These are phyloP conservation scores for Candida railenensis DNA, from an alignment of 805 yeast genomes.

Conservation along the genomic window DNA sequence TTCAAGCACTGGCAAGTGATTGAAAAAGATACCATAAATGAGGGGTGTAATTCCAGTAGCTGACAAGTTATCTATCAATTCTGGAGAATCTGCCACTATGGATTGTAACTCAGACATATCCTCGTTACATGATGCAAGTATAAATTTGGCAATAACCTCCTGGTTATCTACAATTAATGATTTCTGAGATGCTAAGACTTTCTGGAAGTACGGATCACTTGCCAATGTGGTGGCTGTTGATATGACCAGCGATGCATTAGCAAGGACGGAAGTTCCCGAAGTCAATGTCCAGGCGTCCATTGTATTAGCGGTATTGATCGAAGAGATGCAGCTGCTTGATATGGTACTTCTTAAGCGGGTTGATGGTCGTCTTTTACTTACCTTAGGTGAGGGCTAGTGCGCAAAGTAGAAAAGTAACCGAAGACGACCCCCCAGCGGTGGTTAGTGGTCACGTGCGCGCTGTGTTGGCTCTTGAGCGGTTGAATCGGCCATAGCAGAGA, in stretches of 20 bases:
- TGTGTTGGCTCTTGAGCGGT: too few relatives aligned
- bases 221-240: not conserved
- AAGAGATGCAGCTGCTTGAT: too few relatives aligned
- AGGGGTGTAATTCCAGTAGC: slow-evolving; percentile 34
- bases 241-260: slow-evolving; percentile 1
- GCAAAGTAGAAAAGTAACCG: too few relatives aligned
- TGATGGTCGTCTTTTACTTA: too few relatives aligned
- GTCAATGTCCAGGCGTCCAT: slow-evolving; percentile 3
- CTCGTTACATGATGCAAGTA: slow-evolving; percentile 36
- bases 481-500: too few relatives aligned
- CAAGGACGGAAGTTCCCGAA: not conserved
- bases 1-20: slow-evolving; percentile 48
- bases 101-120: slow-evolving; percentile 35
- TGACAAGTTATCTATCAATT: slow-evolving; percentile 22
- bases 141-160: slow-evolving; percentile 20
- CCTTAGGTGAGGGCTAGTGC: too few relatives aligned
- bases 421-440: too few relatives aligned
- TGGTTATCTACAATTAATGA: not conserved
- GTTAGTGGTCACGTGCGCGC: too few relatives aligned
- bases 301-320: too few relatives aligned
- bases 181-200: slow-evolving; percentile 3
- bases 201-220: slow-evolving; percentile 3
- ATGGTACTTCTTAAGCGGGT: too few relatives aligned
- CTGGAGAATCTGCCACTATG: slow-evolving; percentile 19
- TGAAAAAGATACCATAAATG: slow-evolving; percentile 56